Conservation (phyloP, 1,139 yeast genomes). For the Nakaseomyces delphensis region DNA sequence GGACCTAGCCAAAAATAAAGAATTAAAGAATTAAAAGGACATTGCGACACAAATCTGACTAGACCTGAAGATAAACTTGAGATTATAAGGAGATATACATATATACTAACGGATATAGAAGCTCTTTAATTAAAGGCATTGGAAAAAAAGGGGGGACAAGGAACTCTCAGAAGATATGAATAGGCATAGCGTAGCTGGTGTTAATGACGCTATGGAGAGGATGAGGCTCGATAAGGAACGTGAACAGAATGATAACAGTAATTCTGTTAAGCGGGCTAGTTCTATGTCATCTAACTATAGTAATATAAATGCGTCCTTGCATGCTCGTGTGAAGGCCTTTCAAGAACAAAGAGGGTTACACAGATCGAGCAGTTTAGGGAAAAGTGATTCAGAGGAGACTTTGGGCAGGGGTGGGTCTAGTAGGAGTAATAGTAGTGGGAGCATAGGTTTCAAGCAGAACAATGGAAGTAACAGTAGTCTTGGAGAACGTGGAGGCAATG, state of each 20-base stretch:
- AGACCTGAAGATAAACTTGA: too few relatives aligned
- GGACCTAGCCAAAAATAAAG: neutral
- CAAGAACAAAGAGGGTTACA: slow-evolving; percentile 53
- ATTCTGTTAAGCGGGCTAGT: slow-evolving; percentile 16
- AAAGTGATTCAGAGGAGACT: slow-evolving; percentile 4
- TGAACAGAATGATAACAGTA: neutral
- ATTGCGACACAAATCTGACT: neutral
- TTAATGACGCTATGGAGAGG: slow-evolving; percentile 7
- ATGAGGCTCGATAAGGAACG: neutral
- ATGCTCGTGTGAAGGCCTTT: slow-evolving; percentile 66
- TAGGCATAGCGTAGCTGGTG: slow-evolving; percentile 6
- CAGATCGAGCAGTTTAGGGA: slow-evolving; percentile 19
- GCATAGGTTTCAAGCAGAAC: neutral
- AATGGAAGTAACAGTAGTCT: neutral
- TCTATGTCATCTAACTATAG: slow-evolving; percentile 27
- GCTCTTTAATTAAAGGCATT: too few relatives aligned
- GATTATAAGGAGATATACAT: too few relatives aligned
- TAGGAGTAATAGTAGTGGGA: slow-evolving; percentile 5
- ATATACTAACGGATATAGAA: too few relatives aligned
- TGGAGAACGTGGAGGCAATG: neutral
- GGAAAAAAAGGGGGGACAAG: neutral
- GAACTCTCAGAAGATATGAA: slow-evolving; percentile 1
- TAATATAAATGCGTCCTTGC: slow-evolving; percentile 53
- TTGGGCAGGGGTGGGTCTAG: neutral
- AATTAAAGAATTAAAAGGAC: neutral